Conservation (phyloP, 1,284 basidiomycete species). For the Marasmius sp. region DNA sequence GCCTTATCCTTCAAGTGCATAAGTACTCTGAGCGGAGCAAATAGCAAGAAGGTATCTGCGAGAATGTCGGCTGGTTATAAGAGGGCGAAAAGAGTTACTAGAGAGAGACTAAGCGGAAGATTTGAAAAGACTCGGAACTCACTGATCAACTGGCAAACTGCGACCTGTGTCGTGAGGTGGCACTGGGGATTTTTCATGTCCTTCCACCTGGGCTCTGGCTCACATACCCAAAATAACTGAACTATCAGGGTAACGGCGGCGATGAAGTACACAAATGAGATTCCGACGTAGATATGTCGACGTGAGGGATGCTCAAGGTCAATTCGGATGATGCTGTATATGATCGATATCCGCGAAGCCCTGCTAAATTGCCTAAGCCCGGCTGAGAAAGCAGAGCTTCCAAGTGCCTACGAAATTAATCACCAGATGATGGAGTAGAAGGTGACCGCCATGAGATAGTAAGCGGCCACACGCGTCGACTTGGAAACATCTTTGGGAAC, state of each 20-base stretch:
- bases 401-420: slow-evolving; percentile 2
- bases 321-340: slow-evolving; percentile 49
- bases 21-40: slow-evolving; percentile 35
- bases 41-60: slow-evolving; percentile 35
- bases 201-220: slow-evolving; percentile 34
- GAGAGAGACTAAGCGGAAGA: too few relatives aligned
- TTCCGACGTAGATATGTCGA: slow-evolving; percentile 25
- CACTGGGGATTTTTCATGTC: slow-evolving; percentile 34
- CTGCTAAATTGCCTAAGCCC: slow-evolving; percentile 17
- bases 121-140: slow-evolving; percentile 17
- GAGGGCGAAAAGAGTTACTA: too few relatives aligned
- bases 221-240: slow-evolving; percentile 42
- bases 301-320: slow-evolving; percentile 28
- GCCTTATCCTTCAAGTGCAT: slow-evolving; percentile 29
- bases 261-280: slow-evolving; percentile 31
- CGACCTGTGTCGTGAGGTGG: slow-evolving; percentile 33
- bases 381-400: neutral
- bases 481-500: slow-evolving; percentile 1
- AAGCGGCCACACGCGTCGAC: slow-evolving; percentile 23
- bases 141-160: slow-evolving; percentile 39
- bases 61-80: slow-evolving; percentile 33
- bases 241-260: slow-evolving; percentile 31
- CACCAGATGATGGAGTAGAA: slow-evolving; percentile 36
- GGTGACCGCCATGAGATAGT: slow-evolving; percentile 32
- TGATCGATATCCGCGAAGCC: slow-evolving; percentile 43